These are phyloP conservation scores for Flueggea neowawraea DNA, from an alignment of 441 rosid genomes.

Conservation along the genomic window DNA sequence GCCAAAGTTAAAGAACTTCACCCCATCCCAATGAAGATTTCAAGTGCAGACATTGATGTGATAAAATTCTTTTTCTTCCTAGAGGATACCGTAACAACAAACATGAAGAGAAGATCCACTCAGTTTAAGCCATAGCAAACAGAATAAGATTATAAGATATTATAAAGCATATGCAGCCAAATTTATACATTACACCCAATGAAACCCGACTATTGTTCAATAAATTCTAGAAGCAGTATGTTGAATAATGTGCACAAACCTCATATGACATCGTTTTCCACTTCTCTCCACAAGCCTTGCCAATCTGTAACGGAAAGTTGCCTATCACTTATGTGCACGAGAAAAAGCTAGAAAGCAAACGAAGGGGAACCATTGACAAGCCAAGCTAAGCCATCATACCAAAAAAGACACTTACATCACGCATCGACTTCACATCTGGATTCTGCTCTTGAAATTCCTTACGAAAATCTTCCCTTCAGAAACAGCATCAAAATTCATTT, in stretches of 20 bases:
- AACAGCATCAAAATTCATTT: slow-evolving; percentile 11
- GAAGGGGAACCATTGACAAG: slow-evolving; percentile 5
- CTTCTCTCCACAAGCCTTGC: slow-evolving; percentile 96
- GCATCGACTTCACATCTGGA: slow-evolving; percentile 89
- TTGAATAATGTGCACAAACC: slow-evolving; percentile 36
- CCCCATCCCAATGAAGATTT: no score
- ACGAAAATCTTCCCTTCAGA: slow-evolving; percentile 80
- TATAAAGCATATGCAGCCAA: no score
- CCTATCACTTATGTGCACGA: neutral
- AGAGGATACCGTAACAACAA: neutral
- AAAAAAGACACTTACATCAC: slow-evolving; percentile 51
- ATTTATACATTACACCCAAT: no score
- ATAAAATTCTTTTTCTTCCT: neutral
- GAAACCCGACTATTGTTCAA: no score
- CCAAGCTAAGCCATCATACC: neutral
- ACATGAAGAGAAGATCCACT: neutral
- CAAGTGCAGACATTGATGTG: neutral
- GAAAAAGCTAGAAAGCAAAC: slow-evolving; percentile 4
- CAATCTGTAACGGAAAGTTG: slow-evolving; percentile 47
- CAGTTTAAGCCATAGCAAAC: neutral
- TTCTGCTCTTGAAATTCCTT: slow-evolving; percentile 85
- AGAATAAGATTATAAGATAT: no score
- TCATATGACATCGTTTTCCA: slow-evolving; percentile 91
- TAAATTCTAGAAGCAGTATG: neutral
- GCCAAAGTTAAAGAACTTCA: no score